Percentiles rank a stretch among this genome's conserved stretches.
Conservation (phyloP, 164 flowering plant species). For the Tetrastigma voinierianum region DNA sequence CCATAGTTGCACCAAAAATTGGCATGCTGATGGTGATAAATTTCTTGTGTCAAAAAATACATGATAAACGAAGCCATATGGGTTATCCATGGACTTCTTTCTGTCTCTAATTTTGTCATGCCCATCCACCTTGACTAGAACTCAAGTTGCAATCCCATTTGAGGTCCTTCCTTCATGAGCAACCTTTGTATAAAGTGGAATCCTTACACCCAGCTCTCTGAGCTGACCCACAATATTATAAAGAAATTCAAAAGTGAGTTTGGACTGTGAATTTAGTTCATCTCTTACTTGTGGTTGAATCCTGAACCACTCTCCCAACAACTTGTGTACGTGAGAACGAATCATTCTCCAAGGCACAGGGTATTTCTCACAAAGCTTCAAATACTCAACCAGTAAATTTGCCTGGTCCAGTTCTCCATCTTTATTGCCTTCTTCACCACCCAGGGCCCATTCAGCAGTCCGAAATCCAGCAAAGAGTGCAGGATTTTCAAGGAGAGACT, state of each 20-base stretch:
- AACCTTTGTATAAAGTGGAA: constrained; percentile 61
- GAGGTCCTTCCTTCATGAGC: constrained; percentile 4
- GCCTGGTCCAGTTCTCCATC: constrained; percentile 68
- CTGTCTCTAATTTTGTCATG: not conserved
- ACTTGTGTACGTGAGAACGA: constrained; percentile 82
- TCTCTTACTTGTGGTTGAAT: constrained; percentile 71
- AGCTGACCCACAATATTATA: constrained; percentile 71
- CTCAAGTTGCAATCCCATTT: constrained; percentile 22
- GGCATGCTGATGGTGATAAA: not conserved
- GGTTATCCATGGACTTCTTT: not conserved
- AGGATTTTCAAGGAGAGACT: constrained; percentile 91
- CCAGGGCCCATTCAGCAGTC: constrained; percentile 67
- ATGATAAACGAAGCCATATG: not conserved
- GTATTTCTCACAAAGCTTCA: constrained; percentile 81
- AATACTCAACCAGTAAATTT: constrained; percentile 67
- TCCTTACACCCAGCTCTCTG: constrained; percentile 47
- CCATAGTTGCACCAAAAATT: not conserved
- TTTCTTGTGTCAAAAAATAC: not conserved
- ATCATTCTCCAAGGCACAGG: constrained; percentile 99
- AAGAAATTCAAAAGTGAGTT: constrained; percentile 82
- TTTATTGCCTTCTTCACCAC: constrained; percentile 24
- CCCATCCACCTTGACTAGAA: not conserved
- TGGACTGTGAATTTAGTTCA: constrained; percentile 68
- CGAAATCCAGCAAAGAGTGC: constrained; percentile 88
- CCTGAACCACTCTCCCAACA: constrained; percentile 94